phyloP scores from a whole-genome alignment of 352 stramenopile species.

The Phytophthora sp. region DNA sequence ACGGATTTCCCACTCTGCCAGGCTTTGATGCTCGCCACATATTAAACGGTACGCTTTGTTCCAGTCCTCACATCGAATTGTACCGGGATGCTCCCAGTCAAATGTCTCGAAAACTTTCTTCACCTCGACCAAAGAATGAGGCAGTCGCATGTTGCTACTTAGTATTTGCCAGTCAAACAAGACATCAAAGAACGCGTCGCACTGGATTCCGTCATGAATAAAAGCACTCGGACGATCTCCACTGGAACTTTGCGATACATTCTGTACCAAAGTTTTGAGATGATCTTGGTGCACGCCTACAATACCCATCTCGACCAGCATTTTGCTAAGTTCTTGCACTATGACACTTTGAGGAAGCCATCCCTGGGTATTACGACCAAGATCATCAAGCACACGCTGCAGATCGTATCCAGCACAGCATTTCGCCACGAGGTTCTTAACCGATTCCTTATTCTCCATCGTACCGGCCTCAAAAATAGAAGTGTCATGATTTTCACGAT shows the following conservation, averaged over 20 bases:
- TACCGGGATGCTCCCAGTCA: conserved; percentile 49
- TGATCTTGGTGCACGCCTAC: conserved; percentile 4
- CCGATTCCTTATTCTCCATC: background rate
- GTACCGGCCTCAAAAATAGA: background rate
- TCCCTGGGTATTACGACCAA: conserved; percentile 7
- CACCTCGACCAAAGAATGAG: conserved; percentile 47
- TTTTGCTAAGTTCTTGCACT: conserved; percentile 25
- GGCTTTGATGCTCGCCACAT: background rate
- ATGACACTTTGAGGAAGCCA: conserved; percentile 22
- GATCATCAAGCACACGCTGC: conserved; percentile 14
- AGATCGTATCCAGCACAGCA: conserved; percentile 43
- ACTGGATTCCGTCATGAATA: conserved; percentile 27
- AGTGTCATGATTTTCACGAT: background rate
- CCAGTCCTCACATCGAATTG: conserved; percentile 51
- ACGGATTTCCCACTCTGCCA: conserved; percentile 50
- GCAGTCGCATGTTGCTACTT: conserved; percentile 30
- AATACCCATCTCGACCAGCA: conserved; percentile 28
- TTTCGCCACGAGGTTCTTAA: conserved; percentile 20
- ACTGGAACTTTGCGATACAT: background rate
- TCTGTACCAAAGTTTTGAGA: conserved; percentile 10
- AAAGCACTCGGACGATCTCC: background rate
- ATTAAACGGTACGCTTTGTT: conserved; percentile 52
- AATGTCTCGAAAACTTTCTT: conserved; percentile 57
- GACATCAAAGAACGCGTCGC: conserved; percentile 47
- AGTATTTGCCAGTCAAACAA: conserved; percentile 56